These are phyloP conservation scores for Neurospora sp. DNA, from an alignment of 2,329 filamentous ascomycete genomes.

Conservation along the genomic window DNA sequence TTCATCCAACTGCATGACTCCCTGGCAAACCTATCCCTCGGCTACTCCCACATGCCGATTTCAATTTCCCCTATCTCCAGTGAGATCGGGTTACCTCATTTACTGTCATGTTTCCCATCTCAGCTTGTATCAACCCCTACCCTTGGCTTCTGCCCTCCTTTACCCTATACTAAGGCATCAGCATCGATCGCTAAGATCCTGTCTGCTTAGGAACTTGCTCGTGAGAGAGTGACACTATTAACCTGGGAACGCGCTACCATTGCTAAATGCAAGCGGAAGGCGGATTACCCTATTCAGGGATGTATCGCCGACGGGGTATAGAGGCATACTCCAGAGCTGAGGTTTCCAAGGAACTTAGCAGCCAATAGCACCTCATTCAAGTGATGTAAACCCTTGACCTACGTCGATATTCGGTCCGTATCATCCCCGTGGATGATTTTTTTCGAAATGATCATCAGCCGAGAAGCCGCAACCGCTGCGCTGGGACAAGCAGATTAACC, in stretches of 20 bases:
- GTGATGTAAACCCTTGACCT: neutral
- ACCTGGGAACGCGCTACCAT: neutral
- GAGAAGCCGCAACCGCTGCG: neutral
- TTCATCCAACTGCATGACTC: neutral
- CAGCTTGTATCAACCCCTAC: neutral
- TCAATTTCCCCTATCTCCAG: neutral
- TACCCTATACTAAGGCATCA: neutral
- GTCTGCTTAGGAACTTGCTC: neutral
- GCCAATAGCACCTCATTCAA: neutral
- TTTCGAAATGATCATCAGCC: neutral
- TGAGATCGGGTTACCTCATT: neutral
- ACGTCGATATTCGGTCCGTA: neutral
- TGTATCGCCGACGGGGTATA: neutral
- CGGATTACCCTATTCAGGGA: neutral
- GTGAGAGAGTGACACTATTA: neutral
- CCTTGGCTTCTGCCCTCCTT: neutral
- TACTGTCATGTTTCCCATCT: neutral
- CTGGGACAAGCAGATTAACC: neutral
- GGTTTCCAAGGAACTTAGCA: neutral
- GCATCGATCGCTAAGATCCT: neutral
- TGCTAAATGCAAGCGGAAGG: neutral
- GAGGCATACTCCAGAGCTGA: no score
- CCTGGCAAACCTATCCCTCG: neutral
- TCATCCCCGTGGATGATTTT: neutral
- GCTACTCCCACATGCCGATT: neutral